Evolutionary conservation across 2,329 filamentous ascomycete genomes (phyloP), one percentile per base, ranked within the genome.

Genomic region (Massarina eburnea): DNA sequence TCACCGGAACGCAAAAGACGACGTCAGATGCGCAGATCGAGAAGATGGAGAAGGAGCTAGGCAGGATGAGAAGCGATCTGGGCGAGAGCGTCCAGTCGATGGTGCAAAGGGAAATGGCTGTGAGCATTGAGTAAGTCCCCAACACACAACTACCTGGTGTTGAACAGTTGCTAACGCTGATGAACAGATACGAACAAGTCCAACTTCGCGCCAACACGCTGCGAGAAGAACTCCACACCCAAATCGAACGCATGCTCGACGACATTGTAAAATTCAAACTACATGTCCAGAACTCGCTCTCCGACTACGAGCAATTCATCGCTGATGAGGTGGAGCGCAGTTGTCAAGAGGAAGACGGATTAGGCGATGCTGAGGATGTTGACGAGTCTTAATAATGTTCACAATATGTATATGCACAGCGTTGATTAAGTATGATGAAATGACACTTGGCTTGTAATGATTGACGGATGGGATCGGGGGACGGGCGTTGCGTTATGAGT

Each of bases 251-350:
- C 60, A 95, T 97, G 82, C 76, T 99, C 49, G 95, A 96, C 73
- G 91, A 97, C 66, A 88, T 96, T 51, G 95, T 97, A 75, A 91
- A 95, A 64, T 97, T 99, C 82, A 99, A 99, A 75, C 89, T 99
- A 54, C 91, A 97, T 64, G 80, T 99, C 41, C 94, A 99, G 71
- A 91, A 91, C 74, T 86, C 84, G 48, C 76, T 99, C 43, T 92
- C 96, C 67, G 89, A 94, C 63, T 97, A 96, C 69, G 94, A 99
- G 73, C 84, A 85, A 45, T 96, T 96, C 66, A 90, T 96, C 6
- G 86, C 89, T 2, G 89, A 95, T 55, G 92, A 97, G 73, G 84
- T 96, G n/a, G 89, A 95, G 74, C 63, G 62, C 34, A 77, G 79
- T 59, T 80, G 74, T 59, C 71, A 73, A 53, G 79, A 80, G 60